Evolutionary conservation across 1,284 basidiomycete species (phyloP).

Genomic region (Rhizoctonia solani): DNA sequence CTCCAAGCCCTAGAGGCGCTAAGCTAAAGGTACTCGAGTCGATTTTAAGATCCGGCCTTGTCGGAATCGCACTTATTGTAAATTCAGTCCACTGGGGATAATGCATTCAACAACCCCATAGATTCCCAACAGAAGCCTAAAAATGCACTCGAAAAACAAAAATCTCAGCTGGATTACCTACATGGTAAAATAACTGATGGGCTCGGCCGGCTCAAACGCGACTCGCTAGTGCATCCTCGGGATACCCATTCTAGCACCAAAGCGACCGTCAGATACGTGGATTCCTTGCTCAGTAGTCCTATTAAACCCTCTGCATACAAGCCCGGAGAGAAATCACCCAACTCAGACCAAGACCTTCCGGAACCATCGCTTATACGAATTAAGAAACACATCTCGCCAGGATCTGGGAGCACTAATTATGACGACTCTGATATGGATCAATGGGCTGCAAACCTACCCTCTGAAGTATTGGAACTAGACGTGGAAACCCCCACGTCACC

Average conservation of each 20-base stretch:
- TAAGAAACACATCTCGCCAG: not conserved
- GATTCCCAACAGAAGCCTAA: not conserved
- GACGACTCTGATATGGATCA: conserved; percentile 31
- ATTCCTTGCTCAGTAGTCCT: not conserved
- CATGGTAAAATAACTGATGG: not conserved
- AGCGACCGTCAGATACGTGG: not conserved
- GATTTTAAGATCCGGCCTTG: not conserved
- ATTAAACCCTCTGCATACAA: not conserved
- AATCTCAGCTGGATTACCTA: not conserved
- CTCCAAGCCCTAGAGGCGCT: conserved; percentile 16
- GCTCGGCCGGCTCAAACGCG: conserved; percentile 1
- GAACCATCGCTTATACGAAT: not conserved
- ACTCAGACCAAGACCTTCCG: not conserved
- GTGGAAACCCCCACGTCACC: not conserved
- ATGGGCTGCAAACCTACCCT: conserved; percentile 29
- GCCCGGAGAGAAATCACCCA: not conserved
- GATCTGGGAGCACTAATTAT: conserved; percentile 13
- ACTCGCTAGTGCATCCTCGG: not conserved
- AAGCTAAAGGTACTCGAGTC: conserved; percentile 5
- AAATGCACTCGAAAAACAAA: conserved; percentile 3
- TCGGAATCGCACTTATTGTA: not conserved
- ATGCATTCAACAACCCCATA: not conserved
- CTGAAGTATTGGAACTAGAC: conserved; percentile 18
- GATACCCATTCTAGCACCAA: not conserved
- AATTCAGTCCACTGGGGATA: not conserved